Percentiles rank a stretch among this genome's conserved stretches.
Evolutionary conservation across 495 filamentous ascomycete genomes (phyloP).

Genomic region (Neurospora tetrasperma): DNA sequence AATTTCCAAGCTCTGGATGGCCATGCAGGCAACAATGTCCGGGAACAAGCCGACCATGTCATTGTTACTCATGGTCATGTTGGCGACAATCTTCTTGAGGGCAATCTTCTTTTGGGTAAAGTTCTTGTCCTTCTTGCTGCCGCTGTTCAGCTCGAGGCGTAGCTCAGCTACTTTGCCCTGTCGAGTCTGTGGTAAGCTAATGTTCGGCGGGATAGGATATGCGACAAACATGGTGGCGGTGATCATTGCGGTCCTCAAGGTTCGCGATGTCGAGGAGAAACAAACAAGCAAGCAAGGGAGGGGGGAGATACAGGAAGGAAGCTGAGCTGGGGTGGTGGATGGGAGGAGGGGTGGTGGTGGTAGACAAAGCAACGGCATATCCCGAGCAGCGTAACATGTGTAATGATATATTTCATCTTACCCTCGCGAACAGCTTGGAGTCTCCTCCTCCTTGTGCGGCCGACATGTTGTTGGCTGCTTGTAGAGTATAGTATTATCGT

Average conservation of each 20-base stretch:
- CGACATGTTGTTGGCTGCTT: slow-evolving; percentile 48
- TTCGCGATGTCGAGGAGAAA: neutral
- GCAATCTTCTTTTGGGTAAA: slow-evolving; percentile 94
- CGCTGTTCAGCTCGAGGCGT: slow-evolving; percentile 83
- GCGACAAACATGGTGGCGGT: slow-evolving; percentile 39
- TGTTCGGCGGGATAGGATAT: slow-evolving; percentile 31
- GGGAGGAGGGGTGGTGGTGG: neutral
- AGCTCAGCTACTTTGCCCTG: slow-evolving; percentile 99
- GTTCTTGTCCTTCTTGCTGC: slow-evolving; percentile 98
- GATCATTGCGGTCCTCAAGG: neutral
- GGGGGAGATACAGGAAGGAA: neutral
- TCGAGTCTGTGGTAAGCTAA: slow-evolving; percentile 28
- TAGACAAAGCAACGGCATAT: neutral
- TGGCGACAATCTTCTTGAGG: slow-evolving; percentile 98
- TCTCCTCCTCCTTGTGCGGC: slow-evolving; percentile 72
- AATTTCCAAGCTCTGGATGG: slow-evolving; percentile 86
- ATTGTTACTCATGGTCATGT: slow-evolving; percentile 99
- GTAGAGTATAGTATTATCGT: neutral
- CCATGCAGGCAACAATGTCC: slow-evolving; percentile 91
- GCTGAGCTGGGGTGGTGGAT: neutral
- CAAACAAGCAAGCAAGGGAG: neutral
- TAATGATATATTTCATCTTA: slow-evolving; percentile 45
- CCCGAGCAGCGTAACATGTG: neutral
- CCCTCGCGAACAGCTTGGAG: slow-evolving; percentile 98
- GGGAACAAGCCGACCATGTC: slow-evolving; percentile 98